Evolutionary conservation across 2,329 filamentous ascomycete genomes (phyloP).

Genomic region (Neonectria ditissima): DNA sequence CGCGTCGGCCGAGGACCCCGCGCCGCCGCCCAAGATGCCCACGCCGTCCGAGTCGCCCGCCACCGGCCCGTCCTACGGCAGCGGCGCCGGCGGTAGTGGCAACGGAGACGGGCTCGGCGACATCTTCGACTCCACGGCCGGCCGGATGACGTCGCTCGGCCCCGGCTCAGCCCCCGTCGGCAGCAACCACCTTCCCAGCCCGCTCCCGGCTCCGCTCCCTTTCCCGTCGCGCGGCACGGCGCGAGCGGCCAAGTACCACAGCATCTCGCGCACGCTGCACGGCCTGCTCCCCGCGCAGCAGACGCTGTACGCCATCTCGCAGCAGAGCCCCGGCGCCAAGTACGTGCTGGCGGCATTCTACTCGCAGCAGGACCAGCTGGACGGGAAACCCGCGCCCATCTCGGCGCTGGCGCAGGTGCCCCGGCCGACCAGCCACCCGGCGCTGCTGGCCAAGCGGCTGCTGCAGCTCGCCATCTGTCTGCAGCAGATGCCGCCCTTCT

Average conservation of each 20-base stretch:
- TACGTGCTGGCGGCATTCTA: conserved; percentile 46
- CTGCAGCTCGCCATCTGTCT: conserved; percentile 60
- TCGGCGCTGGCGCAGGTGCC: conserved; percentile 45
- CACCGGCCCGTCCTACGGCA: conserved; percentile 7
- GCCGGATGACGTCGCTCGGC: conserved; percentile 31
- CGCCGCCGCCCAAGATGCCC: not conserved
- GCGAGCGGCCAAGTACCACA: conserved; percentile 28
- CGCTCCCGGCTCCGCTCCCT: conserved; percentile 8
- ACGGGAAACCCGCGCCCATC: conserved; percentile 47
- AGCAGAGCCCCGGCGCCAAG: conserved; percentile 40
- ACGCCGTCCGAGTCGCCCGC: conserved; percentile 38
- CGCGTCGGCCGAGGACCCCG: not conserved
- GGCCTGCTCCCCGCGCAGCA: conserved; percentile 40
- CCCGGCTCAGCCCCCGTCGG: conserved; percentile 13
- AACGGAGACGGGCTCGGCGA: conserved; percentile 37
- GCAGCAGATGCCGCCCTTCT: conserved; percentile 57
- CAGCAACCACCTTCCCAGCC: conserved; percentile 11
- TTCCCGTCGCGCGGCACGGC: not conserved
- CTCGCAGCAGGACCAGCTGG: conserved; percentile 46
- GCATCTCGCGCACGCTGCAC: conserved; percentile 34
- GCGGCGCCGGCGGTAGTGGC: conserved; percentile 38
- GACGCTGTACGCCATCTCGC: conserved; percentile 38
- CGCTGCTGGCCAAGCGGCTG: conserved; percentile 60
- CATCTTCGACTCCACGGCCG: conserved; percentile 36
- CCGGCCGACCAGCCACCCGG: conserved; percentile 60